Evolutionary conservation across 768 basidiomycete genomes (phyloP).

Genomic region (Suillus clintonianus): DNA sequence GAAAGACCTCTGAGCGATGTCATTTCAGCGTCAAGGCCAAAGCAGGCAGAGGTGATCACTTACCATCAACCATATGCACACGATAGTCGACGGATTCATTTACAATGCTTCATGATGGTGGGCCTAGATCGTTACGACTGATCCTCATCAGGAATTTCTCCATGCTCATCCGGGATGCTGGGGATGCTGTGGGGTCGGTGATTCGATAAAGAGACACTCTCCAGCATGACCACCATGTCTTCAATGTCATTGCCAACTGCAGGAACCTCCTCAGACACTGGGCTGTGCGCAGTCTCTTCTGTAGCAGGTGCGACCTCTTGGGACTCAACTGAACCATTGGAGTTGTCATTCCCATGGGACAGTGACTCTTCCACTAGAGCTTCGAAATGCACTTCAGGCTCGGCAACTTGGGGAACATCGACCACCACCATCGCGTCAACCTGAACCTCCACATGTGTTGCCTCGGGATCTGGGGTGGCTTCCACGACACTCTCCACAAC

Average conservation of each 20-base stretch:
- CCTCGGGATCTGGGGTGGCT: conserved; percentile 10
- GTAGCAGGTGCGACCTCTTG: conserved; percentile 7
- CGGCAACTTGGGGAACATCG: not conserved
- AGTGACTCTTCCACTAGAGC: conserved; percentile 7
- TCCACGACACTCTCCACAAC: conserved; percentile 7
- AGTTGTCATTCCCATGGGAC: not conserved
- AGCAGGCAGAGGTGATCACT: conserved; percentile 19
- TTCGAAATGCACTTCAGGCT: conserved; percentile 9
- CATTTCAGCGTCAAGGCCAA: conserved; percentile 14
- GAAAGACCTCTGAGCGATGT: conserved; percentile 19
- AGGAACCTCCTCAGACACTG: not conserved
- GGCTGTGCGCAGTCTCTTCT: not conserved
- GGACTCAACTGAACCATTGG: conserved; percentile 10
- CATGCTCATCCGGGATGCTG: conserved; percentile 56
- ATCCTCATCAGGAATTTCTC: conserved; percentile 57
- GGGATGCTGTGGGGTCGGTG: conserved; percentile 43
- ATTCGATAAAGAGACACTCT: conserved; percentile 40
- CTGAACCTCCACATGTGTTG: not conserved
- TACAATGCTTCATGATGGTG: conserved; percentile 18
- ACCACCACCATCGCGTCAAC: not conserved
- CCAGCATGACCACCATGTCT: conserved; percentile 68
- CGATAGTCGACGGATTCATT: conserved; percentile 12
- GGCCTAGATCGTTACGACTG: conserved; percentile 25
- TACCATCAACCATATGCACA: conserved; percentile 23
- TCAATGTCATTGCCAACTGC: conserved; percentile 49